Conservation (phyloP, 2,329 filamentous ascomycete genomes). For the Diaporthe batatas region DNA sequence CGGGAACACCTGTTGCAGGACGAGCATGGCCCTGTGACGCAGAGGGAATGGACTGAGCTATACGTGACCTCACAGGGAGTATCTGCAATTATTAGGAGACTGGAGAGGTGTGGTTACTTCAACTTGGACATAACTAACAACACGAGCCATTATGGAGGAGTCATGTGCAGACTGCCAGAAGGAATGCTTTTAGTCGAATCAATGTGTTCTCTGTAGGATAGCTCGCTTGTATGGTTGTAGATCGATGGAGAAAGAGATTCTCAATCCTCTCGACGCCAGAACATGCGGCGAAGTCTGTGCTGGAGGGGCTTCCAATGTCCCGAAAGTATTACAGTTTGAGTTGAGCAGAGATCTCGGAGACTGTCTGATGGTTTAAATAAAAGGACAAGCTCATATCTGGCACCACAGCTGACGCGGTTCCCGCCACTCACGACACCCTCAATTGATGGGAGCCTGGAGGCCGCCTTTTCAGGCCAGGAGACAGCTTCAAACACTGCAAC, state of each 20-base stretch:
- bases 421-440: too few species aligned
- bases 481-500: slow-evolving; percentile 4
- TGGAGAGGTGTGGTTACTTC: neutral
- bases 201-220: neutral
- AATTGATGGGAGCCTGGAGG: neutral
- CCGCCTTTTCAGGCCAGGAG: neutral
- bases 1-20: neutral
- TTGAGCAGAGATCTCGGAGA: neutral
- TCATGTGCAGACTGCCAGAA: neutral
- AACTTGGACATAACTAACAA: neutral
- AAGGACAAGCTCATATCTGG: neutral
- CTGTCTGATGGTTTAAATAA: neutral
- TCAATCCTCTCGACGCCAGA: neutral
- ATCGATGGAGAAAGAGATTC: neutral
- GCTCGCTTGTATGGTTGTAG: too few species aligned
- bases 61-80: neutral
- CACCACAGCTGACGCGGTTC: neutral
- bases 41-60: neutral
- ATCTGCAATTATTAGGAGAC: slow-evolving; percentile 4
- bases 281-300: too few species aligned
- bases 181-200: neutral
- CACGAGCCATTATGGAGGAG: neutral
- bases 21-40: neutral
- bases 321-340: neutral
- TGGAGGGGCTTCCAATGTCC: neutral